Base-by-base conservation (phyloP, 2,329 filamentous ascomycete species). In the Xylaria sp. region DNA sequence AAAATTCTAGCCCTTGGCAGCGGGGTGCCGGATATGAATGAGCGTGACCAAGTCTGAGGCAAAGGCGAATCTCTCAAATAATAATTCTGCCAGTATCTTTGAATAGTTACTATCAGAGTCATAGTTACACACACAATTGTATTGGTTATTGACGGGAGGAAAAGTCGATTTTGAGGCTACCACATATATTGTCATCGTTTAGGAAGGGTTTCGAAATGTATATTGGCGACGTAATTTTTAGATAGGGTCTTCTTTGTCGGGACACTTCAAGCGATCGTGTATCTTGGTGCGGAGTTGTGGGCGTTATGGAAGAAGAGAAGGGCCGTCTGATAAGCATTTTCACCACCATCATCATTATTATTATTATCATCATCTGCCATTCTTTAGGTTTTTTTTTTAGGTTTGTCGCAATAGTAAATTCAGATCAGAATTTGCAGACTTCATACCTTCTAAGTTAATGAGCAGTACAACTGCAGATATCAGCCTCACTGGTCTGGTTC, bases 21-120 rank as follows among this genome's bases (percentile, higher is more conserved):
- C 83, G 85, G 66, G 85, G 85, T 74, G 85, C 85, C 53, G 85
- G 85, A 60, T 87, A 87, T 74, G 85, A 87, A 87, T 74, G 84
- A 87, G 9, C 53, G 57, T 31, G 40, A 54, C 56, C 17, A 40
- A 15, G 17, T 4, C 26, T 42, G 10, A 4, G 20, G 17, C 23
- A 3, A 28, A n/a, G 17, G 2, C 49, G 3, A 13, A 17, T 20
- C 40, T 44, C 38, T 26, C 10, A 4, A 26, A 17, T 23, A n/a
- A 11, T 13, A 28, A 46, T 28, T 28, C 11, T 53, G 7, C 17
- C 17, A 51, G 31, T 59, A 64, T 66, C 57, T 10, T 63, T 65
- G 49, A 61, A 59, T 59, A 58, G 26, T 15, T 58, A 42, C 6
- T 51, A 20, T 54, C 51, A 6, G 17, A 31, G 23, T 3, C 54